These are phyloP conservation scores for Microsporum canis DNA, from an alignment of 2,329 filamentous ascomycete species.

Conservation along the genomic window DNA sequence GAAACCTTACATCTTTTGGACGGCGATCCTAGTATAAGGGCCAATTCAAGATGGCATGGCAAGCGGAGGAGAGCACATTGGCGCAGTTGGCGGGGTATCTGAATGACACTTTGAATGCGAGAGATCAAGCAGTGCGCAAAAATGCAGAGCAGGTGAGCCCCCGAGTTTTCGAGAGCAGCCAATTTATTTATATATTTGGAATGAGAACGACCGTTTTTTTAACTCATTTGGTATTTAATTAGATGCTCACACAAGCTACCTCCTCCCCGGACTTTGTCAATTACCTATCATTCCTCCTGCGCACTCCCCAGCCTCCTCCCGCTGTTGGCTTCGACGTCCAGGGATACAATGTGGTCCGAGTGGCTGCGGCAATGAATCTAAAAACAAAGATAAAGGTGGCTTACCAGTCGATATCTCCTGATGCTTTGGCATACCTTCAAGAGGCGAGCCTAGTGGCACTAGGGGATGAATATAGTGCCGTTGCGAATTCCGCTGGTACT, in stretches of 20 bases:
- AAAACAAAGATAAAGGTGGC: conserved; percentile 79
- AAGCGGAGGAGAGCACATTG: conserved; percentile 77
- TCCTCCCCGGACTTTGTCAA: conserved; percentile 89
- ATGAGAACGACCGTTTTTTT: neutral
- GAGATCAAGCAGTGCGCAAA: conserved; percentile 69
- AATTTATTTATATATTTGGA: neutral
- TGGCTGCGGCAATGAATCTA: conserved; percentile 82
- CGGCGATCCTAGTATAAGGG: neutral
- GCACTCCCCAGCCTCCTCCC: conserved; percentile 51
- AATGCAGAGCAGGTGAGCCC: conserved; percentile 73
- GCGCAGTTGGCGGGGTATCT: conserved; percentile 80
- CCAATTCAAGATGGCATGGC: conserved; percentile 63
- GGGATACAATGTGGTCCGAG: conserved; percentile 66
- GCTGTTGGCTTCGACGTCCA: conserved; percentile 44
- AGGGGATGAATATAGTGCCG: conserved; percentile 68
- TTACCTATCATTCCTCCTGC: conserved; percentile 86
- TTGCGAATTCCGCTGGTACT: conserved; percentile 80
- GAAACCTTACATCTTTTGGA: neutral
- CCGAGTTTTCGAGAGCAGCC: neutral
- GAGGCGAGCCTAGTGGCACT: conserved; percentile 66
- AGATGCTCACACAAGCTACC: conserved; percentile 92
- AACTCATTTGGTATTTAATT: conserved; percentile 1
- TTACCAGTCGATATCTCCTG: conserved; percentile 63
- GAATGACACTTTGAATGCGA: conserved; percentile 80
- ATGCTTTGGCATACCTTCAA: conserved; percentile 65